These are phyloP conservation scores for Sphenostylis stenocarpa DNA, from an alignment of 306 rosid genomes.

Conservation along the genomic window DNA sequence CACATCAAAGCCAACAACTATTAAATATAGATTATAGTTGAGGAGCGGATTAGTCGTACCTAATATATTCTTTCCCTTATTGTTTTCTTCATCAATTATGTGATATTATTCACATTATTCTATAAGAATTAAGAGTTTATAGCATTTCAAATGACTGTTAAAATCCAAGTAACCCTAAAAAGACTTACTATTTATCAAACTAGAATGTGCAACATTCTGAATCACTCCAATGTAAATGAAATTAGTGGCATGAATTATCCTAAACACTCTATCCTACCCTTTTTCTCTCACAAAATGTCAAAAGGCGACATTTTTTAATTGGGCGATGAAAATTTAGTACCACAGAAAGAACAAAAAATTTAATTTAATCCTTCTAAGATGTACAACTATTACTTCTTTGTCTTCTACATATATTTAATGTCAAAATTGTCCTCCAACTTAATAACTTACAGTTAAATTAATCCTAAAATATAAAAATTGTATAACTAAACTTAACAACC, in stretches of 20 bases:
- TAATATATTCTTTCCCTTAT: neutral
- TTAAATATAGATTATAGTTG: neutral
- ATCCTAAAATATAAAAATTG: too few relatives aligned
- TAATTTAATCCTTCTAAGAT: too few relatives aligned
- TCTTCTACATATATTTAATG: too few relatives aligned
- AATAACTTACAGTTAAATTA: too few relatives aligned
- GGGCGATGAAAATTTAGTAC: too few relatives aligned
- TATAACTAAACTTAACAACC: too few relatives aligned
- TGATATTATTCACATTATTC: neutral
- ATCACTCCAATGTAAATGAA: neutral
- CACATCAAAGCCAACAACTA: constrained; percentile 12
- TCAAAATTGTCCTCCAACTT: too few relatives aligned
- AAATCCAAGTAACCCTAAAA: neutral
- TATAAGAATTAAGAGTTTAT: neutral
- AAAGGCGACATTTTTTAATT: too few relatives aligned
- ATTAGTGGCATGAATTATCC: neutral
- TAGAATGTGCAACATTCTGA: neutral
- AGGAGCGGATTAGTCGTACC: neutral
- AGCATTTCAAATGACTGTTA: neutral
- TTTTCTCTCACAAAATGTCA: neutral
- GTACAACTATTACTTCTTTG: too few relatives aligned
- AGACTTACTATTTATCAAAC: neutral
- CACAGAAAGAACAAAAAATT: too few relatives aligned
- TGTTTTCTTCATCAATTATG: neutral
- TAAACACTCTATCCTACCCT: neutral